Evolutionary conservation across 2,329 filamentous ascomycete species (phyloP).

Genomic region (Penicillium sclerotiorum): DNA sequence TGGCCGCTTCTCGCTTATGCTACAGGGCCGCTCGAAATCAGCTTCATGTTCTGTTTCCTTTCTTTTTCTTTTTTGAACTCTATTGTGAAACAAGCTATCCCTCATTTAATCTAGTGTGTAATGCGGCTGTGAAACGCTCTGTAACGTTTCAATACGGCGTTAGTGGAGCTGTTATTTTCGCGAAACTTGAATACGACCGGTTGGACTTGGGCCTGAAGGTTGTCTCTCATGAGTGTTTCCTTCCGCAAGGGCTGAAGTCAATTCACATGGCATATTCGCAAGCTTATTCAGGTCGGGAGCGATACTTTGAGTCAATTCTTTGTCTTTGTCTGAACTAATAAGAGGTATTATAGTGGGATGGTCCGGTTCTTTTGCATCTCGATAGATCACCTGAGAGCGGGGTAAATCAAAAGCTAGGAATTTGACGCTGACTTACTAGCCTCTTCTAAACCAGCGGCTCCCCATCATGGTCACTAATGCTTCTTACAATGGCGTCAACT

Average conservation of each 20-base stretch:
- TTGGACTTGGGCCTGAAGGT: background rate
- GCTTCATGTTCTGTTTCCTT: conserved; percentile 8
- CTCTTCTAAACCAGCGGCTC: background rate
- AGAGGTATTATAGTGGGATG: background rate
- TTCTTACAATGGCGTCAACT: background rate
- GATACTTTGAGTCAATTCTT: background rate
- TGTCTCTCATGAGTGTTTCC: background rate
- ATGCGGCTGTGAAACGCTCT: background rate
- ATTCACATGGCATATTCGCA: background rate
- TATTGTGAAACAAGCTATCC: conserved; percentile 11
- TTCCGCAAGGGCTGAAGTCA: background rate
- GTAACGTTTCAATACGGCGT: conserved; percentile 2
- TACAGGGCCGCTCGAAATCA: conserved; percentile 12
- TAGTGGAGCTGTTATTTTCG: conserved; percentile 6
- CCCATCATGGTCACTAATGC: background rate
- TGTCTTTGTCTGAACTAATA: background rate
- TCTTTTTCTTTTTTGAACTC: conserved; percentile 10
- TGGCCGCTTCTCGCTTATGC: no score
- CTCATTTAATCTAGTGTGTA: conserved; percentile 3
- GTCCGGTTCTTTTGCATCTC: conserved; percentile 1
- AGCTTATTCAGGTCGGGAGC: background rate
- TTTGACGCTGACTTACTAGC: background rate
- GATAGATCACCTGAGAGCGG: no score
- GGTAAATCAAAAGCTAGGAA: background rate
- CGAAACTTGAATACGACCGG: conserved; percentile 9